phyloP scores from a whole-genome alignment of 345 rosid genomes.

The Conringia planisiliqua region DNA sequence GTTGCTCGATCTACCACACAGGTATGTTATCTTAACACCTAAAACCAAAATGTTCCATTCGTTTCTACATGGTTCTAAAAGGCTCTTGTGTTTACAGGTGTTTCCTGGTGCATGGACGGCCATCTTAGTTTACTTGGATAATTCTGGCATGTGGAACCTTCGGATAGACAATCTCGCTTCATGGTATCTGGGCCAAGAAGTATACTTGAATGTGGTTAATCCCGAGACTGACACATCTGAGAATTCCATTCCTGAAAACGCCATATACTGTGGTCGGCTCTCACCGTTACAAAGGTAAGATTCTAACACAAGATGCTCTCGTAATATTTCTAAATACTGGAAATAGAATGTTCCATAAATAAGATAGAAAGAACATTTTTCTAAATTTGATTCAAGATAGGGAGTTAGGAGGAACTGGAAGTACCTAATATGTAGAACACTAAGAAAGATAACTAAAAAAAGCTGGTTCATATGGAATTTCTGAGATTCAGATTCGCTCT shows the following conservation, averaged over 20 bases:
- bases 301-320: constrained; percentile 2
- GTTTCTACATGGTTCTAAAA: constrained; percentile 4
- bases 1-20: constrained; percentile 82
- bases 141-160: constrained; percentile 93
- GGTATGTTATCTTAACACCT: constrained; percentile 32
- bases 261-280: constrained; percentile 79
- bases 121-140: constrained; percentile 76
- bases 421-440: background rate
- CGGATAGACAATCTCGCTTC: constrained; percentile 74
- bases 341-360: background rate
- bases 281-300: constrained; percentile 79
- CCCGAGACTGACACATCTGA: constrained; percentile 66
- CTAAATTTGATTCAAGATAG: background rate
- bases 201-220: constrained; percentile 62
- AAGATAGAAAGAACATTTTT: background rate
- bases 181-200: constrained; percentile 92
- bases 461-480: background rate
- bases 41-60: background rate
- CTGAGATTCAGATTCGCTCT: background rate
- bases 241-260: constrained; percentile 52
- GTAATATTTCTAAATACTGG: background rate
- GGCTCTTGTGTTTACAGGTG: constrained; percentile 45
- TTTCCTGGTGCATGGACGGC: constrained; percentile 99
- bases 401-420: background rate
- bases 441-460: background rate